Evolutionary conservation across 192 early-diverging fungal species (phyloP), one percentile per base, ranked within the genome.

Genomic region (Podila epigama): DNA sequence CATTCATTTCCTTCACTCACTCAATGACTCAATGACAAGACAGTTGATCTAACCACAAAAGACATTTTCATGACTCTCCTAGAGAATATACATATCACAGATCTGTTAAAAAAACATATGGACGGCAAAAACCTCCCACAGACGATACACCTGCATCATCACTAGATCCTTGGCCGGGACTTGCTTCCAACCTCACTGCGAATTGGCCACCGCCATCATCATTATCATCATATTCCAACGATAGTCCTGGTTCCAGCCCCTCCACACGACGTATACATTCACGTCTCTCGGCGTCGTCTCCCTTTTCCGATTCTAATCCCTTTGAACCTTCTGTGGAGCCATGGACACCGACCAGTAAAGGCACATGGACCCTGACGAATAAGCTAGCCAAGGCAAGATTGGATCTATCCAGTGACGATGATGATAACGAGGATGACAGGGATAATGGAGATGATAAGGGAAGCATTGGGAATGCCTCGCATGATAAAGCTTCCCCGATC

Each of bases 71-170:
- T 32, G 39, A 28, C 18, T 9, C n/a, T n/a, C n/a, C n/a, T 68
- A 77, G 73, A 7, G 73, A 63, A 20, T 68, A 68, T 56, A 59
- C 68, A 56, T 63, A 54, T n/a, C 73, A 77, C 34, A 40, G 22
- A 29, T 4, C 66, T 3, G 44, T 77, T 36, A 63, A 33, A 40
- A 68, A 63, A 37, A 77, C 73, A 8, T 77, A 77, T 54, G 73
- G 73, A 37, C 66, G 66, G 12, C 39, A 53, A 3, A 63, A 52
- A 8, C 60, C 48, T 16, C n/a, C 51, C 18, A 33, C 11, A 12
- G 66, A 68, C 4, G n/a, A n/a, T n/a, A n/a, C n/a, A n/a, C 34
- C 48, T 15, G 31, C 62, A 16, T 67, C 64, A 4, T 67, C 65
- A 0, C 31, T 61, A 34, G 58, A 56, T 25, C 58, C 65, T 28